Base-by-base conservation (phyloP, 2,329 filamentous ascomycete genomes). In the Leptographium radiaticola region DNA sequence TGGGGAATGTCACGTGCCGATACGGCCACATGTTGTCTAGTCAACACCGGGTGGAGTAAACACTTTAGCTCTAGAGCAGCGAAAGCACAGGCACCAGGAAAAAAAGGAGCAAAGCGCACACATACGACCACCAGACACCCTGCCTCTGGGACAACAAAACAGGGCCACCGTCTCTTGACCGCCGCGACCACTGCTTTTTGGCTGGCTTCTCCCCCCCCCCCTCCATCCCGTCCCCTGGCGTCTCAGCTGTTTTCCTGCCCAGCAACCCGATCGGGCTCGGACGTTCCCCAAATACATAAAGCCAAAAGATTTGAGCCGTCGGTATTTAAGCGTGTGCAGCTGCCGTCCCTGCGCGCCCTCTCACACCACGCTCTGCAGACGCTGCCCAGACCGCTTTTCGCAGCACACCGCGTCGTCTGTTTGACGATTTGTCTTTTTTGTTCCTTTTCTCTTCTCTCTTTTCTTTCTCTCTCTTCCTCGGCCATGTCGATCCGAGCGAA, bases 401-500 rank as follows among this genome's bases (percentile, higher is more conserved):
- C 25, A 25, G 25, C 25, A 25, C 25, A 25, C 25, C 25, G 25
- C 25, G 25, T 25, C 25, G 25, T 25, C 31, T 25, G 16, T 13
- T 12, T 4, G 38, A 36, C 7, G 7, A 7, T 36, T 36, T 8
- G 8, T 38, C 36, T 40, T 15, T 12, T 7, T 16, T 6, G 7
- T 30, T 13, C 20, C 12, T 20, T n/a, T n/a, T n/a, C 20, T 13
- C 42, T 25, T 25, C 42, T 20, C 20, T 36, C 7, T 7, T 13
- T 9, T 20, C 18, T 18, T 20, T 20, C 25, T 20, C 42, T 16
- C 38, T 40, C 38, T 40, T 16, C 38, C 38, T 20, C 42, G 20
- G 42, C 43, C 59, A 68, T 68, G 67, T 65, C 67, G 53, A 59
- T 62, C 49, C 62, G 62, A 49, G 59, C 60, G 55, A 66, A 61